Evolutionary conservation across 2,329 filamentous ascomycete genomes (phyloP), one percentile per base, ranked within the genome.

Genomic region (Chrysosphaeria jannelii): DNA sequence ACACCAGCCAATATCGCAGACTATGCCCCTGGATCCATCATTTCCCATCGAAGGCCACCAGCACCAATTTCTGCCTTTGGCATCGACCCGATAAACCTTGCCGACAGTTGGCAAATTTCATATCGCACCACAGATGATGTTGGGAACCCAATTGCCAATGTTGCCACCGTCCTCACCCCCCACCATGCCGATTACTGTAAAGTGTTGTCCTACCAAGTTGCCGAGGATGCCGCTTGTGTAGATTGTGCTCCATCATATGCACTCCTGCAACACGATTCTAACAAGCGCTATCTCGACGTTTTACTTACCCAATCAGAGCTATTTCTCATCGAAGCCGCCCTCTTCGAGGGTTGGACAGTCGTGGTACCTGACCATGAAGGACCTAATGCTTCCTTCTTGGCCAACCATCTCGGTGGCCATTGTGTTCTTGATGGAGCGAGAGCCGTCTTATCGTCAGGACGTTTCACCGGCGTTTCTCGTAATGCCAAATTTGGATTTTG

Each of bases 331-430:
- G 30, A 35, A 8, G 28, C 36, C 2, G 44, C 43, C 2, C 41
- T 53, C 1, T 35, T 36, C 10, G 31, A 37, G 31, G 47, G 48
- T 12, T 52, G 47, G 46, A 39, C 40, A 14, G 45, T 53, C n/a
- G 42, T 34, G 6, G 36, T 47, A 7, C 45, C 49, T 1, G 50
- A 54, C 30, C 47, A 43, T 29, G 44, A 51, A 21, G 45, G 45
- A 1, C 42, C 43, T 2, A 30, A 36, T 9, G 46, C 46, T 2
- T 38, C 43, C 6, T 53, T 47, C 35, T 35, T 41, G 0, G 43
- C 42, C 4, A 45, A 46, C 8, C 34, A 39, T 5, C 36, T 42
- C 24, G 39, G 41, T 2, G 50, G 47, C 0, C 41, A 52, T 19
- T 42, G 44, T 0, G 44, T 42, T 10, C 34, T 27, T 5, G 26